These are phyloP conservation scores for Ganoderma sp. DNA, from an alignment of 1,284 basidiomycete species.

Conservation along the genomic window DNA sequence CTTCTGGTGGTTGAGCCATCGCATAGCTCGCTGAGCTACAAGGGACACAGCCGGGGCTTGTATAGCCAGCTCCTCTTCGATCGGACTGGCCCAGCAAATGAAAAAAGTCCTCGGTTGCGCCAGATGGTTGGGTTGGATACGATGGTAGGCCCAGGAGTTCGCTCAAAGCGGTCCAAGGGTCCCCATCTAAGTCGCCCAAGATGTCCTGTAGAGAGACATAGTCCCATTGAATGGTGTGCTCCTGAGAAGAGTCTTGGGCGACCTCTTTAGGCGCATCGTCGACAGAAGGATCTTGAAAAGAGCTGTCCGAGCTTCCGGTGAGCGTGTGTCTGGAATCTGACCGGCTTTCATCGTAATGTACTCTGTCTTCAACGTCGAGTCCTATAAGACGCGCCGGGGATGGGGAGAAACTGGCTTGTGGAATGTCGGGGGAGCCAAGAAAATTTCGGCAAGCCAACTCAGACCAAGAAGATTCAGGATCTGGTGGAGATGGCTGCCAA, in stretches of 20 bases:
- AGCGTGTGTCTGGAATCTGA: not conserved
- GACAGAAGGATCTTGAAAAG: not conserved
- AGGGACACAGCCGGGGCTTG: not conserved
- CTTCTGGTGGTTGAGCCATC: not conserved
- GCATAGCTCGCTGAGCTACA: not conserved
- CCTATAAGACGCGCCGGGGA: not conserved
- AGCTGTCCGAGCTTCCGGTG: not conserved
- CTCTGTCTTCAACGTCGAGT: not conserved
- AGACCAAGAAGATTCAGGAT: constrained; percentile 17
- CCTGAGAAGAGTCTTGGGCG: not conserved
- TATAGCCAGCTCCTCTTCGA: constrained; percentile 21
- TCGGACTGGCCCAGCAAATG: constrained; percentile 6
- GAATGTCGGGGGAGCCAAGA: constrained; percentile 18
- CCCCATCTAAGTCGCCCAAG: constrained; percentile 34
- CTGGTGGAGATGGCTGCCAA: constrained; percentile 15
- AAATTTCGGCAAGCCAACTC: not conserved
- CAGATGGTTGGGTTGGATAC: not conserved
- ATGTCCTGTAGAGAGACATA: constrained; percentile 26
- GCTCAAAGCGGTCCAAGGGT: constrained; percentile 36
- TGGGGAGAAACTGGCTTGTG: constrained; percentile 26
- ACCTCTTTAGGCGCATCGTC: not conserved
- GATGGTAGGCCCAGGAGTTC: constrained; percentile 27
- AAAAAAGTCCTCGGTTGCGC: not conserved
- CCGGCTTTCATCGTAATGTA: not conserved
- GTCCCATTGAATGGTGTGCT: constrained; percentile 1